Evolutionary conservation across 495 filamentous ascomycete species (phyloP), one percentile per base, ranked within the genome.

Genomic region (Aspergillus mulundensis): DNA sequence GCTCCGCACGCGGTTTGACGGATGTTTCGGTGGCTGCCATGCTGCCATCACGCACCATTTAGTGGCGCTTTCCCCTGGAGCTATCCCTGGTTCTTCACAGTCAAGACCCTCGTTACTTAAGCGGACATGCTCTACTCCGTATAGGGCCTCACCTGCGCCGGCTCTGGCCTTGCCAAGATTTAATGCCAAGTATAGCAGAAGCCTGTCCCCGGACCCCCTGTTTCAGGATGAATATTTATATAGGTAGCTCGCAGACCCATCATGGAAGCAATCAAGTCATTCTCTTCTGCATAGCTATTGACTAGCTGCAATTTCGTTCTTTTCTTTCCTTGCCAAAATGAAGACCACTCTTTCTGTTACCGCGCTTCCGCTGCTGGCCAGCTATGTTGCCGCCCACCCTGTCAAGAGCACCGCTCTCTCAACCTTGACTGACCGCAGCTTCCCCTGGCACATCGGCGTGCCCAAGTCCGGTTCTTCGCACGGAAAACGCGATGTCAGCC

Each of bases 331-430:
- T 39, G 19, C 19, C 51, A 51, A 30, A 12, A 61, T 61, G 55
- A 61, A 52, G 30, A 34, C 55, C 39, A 18, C 38, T 54, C 50
- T 61, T 43, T 58, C 59, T 40, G 51, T 61, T 32, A 43, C 45
- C 42, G 32, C 55, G 16, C 41, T 61, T 20, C 59, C 55, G 59
- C 59, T 61, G 59, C 59, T 61, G 59, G 59, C 55, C 59, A 61
- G 59, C 55, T 51, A 19, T 19, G 50, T n/a, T 45, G 20, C 45
- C n/a, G 59, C 54, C 16, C 51, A 58, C 23, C 59, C 59, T 36
- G 32, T 36, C 32, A 36, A 36, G 32, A 15, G 32, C 32, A 36
- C 5, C 11, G 32, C 12, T 10, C 32, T 36, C 32, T 36, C 32
- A 6, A 36, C 32, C 7, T n/a, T 40, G 15, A 19, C 53, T 5